These are phyloP conservation scores for Rhodotorula sp. DNA, from an alignment of 1,284 basidiomycete species.

Conservation along the genomic window DNA sequence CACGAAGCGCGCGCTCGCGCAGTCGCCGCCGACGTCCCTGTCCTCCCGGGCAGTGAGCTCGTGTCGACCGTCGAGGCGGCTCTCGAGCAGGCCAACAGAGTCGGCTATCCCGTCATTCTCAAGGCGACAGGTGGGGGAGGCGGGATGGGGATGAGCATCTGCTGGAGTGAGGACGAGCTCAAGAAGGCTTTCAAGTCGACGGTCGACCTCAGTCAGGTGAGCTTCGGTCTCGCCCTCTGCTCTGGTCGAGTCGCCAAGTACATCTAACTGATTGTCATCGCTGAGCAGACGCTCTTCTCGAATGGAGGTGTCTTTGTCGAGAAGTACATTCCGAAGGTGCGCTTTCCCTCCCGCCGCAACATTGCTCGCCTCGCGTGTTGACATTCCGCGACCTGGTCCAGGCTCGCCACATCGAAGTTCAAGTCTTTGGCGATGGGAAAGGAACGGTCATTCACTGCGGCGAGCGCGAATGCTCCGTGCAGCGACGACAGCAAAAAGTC, in stretches of 20 bases:
- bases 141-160: constrained; percentile 67
- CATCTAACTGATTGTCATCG: neutral
- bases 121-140: constrained; percentile 71
- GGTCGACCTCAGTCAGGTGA: constrained; percentile 55
- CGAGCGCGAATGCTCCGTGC: constrained; percentile 64
- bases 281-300: constrained; percentile 55
- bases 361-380: neutral
- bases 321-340: constrained; percentile 51
- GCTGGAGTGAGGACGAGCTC: constrained; percentile 54
- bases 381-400: constrained; percentile 41
- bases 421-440: constrained; percentile 51
- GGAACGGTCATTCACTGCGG: constrained; percentile 63
- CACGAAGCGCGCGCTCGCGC: constrained; percentile 61
- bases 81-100: constrained; percentile 49
- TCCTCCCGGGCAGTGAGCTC: constrained; percentile 62
- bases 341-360: neutral
- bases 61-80: constrained; percentile 55
- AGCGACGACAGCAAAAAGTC: constrained; percentile 70
- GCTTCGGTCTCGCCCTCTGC: neutral
- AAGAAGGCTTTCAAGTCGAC: constrained; percentile 51
- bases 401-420: constrained; percentile 58
- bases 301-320: constrained; percentile 63
- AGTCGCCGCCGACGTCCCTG: constrained; percentile 54
- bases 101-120: constrained; percentile 65
- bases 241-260: neutral